phyloP scores from a whole-genome alignment of 2,329 filamentous ascomycete species.

The Ustilaginoidea virens region DNA sequence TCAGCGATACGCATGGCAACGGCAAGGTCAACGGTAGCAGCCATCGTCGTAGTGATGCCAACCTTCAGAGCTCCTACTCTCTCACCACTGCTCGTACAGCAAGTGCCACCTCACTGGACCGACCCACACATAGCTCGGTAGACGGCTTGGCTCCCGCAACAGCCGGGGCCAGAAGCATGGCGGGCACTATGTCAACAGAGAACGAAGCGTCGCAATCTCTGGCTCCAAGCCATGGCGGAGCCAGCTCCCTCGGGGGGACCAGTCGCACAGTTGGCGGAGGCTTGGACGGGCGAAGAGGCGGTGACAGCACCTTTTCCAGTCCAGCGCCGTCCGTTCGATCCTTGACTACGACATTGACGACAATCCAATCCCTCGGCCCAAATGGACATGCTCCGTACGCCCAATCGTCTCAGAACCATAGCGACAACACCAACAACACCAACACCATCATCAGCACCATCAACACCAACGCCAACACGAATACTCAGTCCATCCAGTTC shows the following conservation, averaged over 20 bases:
- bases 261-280: constrained; percentile 53
- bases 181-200: constrained; percentile 73
- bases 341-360: constrained; percentile 70
- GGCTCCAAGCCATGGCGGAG: constrained; percentile 53
- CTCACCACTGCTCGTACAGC: constrained; percentile 40
- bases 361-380: constrained; percentile 60
- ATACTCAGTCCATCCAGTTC: constrained; percentile 41
- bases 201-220: constrained; percentile 59
- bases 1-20: constrained; percentile 16
- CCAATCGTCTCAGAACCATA: constrained; percentile 14
- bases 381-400: constrained; percentile 25
- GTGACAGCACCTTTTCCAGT: constrained; percentile 65
- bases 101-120: constrained; percentile 37
- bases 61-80: constrained; percentile 33
- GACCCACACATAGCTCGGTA: constrained; percentile 44
- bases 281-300: constrained; percentile 53
- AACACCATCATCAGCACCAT: constrained; percentile 11
- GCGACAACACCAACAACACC: constrained; percentile 15
- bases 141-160: constrained; percentile 43
- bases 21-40: constrained; percentile 8
- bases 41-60: constrained; percentile 9
- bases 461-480: constrained; percentile 14
- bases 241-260: constrained; percentile 55
- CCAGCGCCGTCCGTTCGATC: constrained; percentile 69
- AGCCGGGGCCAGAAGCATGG: constrained; percentile 55